Conservation (phyloP, 306 rosid species). For the Geum urbanum region DNA sequence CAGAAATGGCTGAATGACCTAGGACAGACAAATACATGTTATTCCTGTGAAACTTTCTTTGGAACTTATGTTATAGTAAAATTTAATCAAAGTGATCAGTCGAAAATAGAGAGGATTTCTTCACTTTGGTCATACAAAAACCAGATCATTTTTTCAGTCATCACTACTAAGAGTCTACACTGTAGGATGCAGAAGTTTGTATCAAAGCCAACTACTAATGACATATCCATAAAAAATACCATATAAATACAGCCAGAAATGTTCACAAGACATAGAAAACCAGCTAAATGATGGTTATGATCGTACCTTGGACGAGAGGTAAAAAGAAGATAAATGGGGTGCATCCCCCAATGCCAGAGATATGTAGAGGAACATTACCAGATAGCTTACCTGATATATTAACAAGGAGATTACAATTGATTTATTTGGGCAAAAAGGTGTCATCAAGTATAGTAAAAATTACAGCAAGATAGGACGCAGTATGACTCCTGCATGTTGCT, state of each 20-base stretch:
- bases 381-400: slow-evolving; percentile 76
- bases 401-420: slow-evolving; percentile 19
- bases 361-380: slow-evolving; percentile 90
- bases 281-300: slow-evolving; percentile 6
- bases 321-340: slow-evolving; percentile 55
- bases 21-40: neutral
- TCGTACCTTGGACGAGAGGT: slow-evolving; percentile 81
- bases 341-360: slow-evolving; percentile 86
- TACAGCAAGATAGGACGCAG: neutral
- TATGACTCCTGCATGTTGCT: slow-evolving; percentile 13
- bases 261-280: neutral
- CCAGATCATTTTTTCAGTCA: neutral
- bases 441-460: neutral
- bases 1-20: neutral
- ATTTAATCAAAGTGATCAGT: neutral
- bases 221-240: neutral
- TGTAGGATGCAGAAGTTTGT: neutral
- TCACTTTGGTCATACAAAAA: neutral
- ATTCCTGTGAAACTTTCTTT: neutral
- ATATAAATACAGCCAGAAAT: slow-evolving; percentile 1
- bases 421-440: neutral
- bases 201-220: neutral
- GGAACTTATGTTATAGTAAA: neutral
- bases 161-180: neutral
- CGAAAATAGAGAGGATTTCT: neutral